Evolutionary conservation across 2,329 filamentous ascomycete genomes (phyloP).

Genomic region (Phialophora tarda): DNA sequence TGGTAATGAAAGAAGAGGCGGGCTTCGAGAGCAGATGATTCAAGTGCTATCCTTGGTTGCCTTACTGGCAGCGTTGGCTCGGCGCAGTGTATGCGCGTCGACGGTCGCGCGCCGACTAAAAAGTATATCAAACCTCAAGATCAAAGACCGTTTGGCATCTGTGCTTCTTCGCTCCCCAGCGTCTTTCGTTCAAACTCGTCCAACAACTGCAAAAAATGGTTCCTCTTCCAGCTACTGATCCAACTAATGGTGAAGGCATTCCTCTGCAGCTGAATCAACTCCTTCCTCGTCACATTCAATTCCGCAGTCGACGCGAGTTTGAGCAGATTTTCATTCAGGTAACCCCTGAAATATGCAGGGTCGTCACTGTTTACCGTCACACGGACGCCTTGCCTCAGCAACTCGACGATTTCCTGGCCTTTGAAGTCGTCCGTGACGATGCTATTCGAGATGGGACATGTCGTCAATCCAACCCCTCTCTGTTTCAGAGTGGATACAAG

Average conservation of each 20-base stretch:
- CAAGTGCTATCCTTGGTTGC: neutral
- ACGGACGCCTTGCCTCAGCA: conserved; percentile 36
- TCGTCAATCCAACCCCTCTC: conserved; percentile 37
- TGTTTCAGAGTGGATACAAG: conserved; percentile 29
- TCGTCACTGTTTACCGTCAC: conserved; percentile 40
- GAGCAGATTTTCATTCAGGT: conserved; percentile 37
- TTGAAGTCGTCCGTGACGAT: conserved; percentile 38
- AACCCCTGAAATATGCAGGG: conserved; percentile 39
- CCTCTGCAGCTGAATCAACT: conserved; percentile 36
- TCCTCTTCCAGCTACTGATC: conserved; percentile 36
- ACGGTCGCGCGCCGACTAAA: neutral
- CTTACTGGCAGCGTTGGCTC: neutral
- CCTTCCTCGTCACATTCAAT: conserved; percentile 27
- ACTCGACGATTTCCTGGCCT: conserved; percentile 34
- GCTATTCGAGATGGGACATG: conserved; percentile 39
- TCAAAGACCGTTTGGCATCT: conserved; percentile 6
- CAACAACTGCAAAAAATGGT: conserved; percentile 32
- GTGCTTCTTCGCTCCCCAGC: neutral
- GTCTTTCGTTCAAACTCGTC: conserved; percentile 33
- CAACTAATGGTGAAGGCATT: conserved; percentile 39
- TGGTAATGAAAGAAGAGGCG: conserved; percentile 4
- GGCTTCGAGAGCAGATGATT: neutral
- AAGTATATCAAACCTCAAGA: neutral
- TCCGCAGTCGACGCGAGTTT: conserved; percentile 33
- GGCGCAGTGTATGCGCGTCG: neutral